Evolutionary conservation across 208 protist genomes (phyloP).

Genomic region (Trypanosoma avium): DNA sequence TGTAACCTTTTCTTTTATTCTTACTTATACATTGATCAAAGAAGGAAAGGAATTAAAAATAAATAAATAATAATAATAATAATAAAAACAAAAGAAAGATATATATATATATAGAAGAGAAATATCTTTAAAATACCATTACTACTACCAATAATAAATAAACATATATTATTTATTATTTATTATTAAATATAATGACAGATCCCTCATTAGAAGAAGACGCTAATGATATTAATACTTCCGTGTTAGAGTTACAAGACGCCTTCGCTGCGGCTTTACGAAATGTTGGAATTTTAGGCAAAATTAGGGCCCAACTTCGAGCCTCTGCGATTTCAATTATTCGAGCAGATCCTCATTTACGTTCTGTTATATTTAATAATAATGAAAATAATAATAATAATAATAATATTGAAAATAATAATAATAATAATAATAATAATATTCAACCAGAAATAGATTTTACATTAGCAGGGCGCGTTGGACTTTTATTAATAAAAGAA

Average conservation of each 20-base stretch:
- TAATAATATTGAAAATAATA: too few relatives aligned
- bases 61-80: too few relatives aligned
- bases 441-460: conserved; percentile 34
- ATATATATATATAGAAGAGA: too few relatives aligned
- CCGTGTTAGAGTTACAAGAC: conserved; percentile 72
- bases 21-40: too few relatives aligned
- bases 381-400: too few relatives aligned
- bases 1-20: too few relatives aligned
- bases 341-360: conserved; percentile 54
- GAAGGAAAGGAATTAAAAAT: too few relatives aligned
- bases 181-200: background rate
- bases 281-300: conserved; percentile 54
- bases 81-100: too few relatives aligned
- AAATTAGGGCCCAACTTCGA: conserved; percentile 74
- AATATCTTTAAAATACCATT: too few relatives aligned
- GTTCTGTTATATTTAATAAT: conserved; percentile 40
- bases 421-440: too few relatives aligned
- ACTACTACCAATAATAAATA: too few relatives aligned
- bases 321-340: conserved; percentile 65
- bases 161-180: background rate
- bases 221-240: conserved; percentile 64
- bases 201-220: conserved; percentile 31
- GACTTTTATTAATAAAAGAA: conserved; percentile 71
- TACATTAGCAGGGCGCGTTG: conserved; percentile 30
- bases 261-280: conserved; percentile 69